Base-by-base conservation (phyloP, 371 early-diverging fungal species). In the Apophysomyces elegans region DNA sequence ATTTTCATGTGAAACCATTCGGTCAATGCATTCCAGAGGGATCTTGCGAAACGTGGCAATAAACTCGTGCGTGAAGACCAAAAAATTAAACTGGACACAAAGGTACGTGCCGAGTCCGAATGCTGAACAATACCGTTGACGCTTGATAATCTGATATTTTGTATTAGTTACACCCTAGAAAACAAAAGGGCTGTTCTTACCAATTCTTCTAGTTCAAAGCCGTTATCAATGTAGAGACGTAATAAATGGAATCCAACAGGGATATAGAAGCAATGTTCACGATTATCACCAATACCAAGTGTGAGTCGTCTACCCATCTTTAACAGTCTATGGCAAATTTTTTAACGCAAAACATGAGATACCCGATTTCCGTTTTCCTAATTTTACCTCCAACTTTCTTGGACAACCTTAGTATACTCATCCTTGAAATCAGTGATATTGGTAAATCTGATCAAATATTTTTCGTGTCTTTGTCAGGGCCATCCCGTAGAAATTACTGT, bases 31-130 rank as follows among this genome's bases (percentile, higher is more conserved):
- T 12, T 81, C 73, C 44, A 73, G 71, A 12, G 91, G 88, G 4
- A 90, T 77, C 66, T 96, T 96, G 36, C 89, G 87, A 39, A 96
- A 80, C 0, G 94, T 92, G 4, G 89, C 90, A 65, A 96, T 89
- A 57, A 93, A 96, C 72, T 96, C 96, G 74, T 96, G 96, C 1
- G 95, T 95, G 66, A 96, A 94, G 70, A 94, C 91, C 65, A 96
- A 75, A 63, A 96, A 96, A 63, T 95, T 95, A 65, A 89, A 94
- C 66, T 92, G 91, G 12, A 90, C 92, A 71, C 93, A 95, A 16
- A 96, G 78, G 64, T 90, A 94, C 1, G 92, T 91, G 0, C 96
- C 96, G 36, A 95, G 73, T 0, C 94, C 95, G 73, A 92, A 94
- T n/a, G 92, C 93, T 37, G 90, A 90, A 56, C 94, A 94, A 64